phyloP scores from a whole-genome alignment of 257 asterid species.

The Nicotiana obtusifolia region DNA sequence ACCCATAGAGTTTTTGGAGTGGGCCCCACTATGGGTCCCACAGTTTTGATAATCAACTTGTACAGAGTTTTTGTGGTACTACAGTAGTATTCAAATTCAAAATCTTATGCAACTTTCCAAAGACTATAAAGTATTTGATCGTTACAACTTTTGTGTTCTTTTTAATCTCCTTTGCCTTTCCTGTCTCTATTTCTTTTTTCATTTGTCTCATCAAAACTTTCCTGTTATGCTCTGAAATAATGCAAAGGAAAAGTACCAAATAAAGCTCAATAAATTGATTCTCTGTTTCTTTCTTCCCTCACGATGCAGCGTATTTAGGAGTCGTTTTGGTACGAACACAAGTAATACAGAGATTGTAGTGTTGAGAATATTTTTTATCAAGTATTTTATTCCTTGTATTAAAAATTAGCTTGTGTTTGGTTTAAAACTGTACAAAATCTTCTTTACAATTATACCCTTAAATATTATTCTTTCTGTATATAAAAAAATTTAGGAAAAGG shows the following conservation, averaged over 20 bases:
- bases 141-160: not conserved
- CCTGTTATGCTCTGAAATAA: not conserved
- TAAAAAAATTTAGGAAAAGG: too few relatives aligned
- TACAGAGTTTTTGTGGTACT: too few relatives aligned
- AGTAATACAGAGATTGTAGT: too few relatives aligned
- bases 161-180: not conserved
- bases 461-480: too few relatives aligned
- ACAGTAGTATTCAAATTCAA: conserved; percentile 1
- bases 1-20: not conserved
- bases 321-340: too few relatives aligned
- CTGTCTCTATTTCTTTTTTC: not conserved
- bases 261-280: not conserved
- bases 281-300: not conserved
- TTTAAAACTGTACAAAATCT: too few relatives aligned
- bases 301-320: too few relatives aligned
- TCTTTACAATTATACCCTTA: too few relatives aligned
- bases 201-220: not conserved
- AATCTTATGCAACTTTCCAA: not conserved
- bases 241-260: not conserved
- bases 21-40: not conserved
- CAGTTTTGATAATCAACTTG: not conserved
- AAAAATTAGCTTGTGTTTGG: too few relatives aligned
- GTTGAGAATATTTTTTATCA: too few relatives aligned
- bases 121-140: conserved; percentile 7
- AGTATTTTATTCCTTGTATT: too few relatives aligned